These are phyloP conservation scores for Phytophthora litchii DNA, from an alignment of 352 stramenopile species.

Conservation along the genomic window DNA sequence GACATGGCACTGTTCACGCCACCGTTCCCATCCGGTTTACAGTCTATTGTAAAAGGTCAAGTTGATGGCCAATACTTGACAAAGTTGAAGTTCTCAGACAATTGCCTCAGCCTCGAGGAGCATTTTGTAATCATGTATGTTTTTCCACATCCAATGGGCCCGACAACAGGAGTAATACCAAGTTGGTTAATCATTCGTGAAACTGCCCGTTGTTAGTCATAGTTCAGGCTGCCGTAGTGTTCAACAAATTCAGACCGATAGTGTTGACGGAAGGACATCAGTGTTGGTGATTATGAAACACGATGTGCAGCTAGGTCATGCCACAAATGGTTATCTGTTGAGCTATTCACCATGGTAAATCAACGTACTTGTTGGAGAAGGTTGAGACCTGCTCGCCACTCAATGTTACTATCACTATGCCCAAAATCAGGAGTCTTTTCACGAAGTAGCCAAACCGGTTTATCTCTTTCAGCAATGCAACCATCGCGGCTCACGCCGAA, in stretches of 20 bases:
- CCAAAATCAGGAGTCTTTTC: neutral
- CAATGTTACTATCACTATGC: neutral
- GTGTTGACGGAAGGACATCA: neutral
- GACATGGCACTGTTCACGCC: too few relatives aligned
- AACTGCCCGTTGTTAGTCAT: neutral
- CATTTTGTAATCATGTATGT: neutral
- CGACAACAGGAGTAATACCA: neutral
- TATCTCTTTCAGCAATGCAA: neutral
- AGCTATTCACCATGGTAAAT: neutral
- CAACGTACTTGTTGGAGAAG: neutral
- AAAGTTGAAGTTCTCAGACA: too few relatives aligned
- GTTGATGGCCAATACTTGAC: too few relatives aligned
- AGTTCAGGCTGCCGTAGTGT: neutral
- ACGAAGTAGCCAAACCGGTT: neutral
- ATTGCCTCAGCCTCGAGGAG: too few relatives aligned
- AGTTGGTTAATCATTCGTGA: neutral
- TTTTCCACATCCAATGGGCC: neutral
- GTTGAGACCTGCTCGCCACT: neutral
- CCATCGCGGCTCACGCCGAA: neutral
- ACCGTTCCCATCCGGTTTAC: too few relatives aligned
- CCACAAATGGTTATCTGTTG: neutral
- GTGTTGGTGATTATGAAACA: neutral
- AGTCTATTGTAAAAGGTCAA: too few relatives aligned
- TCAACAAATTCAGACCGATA: neutral
- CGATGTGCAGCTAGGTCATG: neutral